Conservation (phyloP, 306 rosid genomes). For the Lotus japonicus region DNA sequence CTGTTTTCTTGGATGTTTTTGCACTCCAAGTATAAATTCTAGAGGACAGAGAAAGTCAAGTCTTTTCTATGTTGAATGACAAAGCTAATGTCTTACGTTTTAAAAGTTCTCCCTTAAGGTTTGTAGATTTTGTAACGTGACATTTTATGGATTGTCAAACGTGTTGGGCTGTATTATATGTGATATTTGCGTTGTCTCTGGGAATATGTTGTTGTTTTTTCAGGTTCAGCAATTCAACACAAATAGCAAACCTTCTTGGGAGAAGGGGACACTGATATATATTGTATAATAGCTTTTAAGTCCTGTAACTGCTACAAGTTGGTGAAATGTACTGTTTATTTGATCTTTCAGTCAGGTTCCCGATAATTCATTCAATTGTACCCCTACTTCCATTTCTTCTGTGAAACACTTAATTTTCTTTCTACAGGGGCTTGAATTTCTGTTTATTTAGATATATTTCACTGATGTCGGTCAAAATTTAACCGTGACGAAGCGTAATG, state of each 20-base stretch:
- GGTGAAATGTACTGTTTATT: constrained; percentile 18
- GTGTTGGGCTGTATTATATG: constrained; percentile 27
- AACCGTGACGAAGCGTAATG: not conserved
- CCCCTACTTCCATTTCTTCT: not conserved
- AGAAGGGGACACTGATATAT: not conserved
- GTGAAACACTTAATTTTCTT: not conserved
- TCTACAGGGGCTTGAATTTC: not conserved
- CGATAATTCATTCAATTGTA: constrained; percentile 10
- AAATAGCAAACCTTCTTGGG: constrained; percentile 24
- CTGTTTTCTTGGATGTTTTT: constrained; percentile 25
- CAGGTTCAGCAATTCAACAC: constrained; percentile 14
- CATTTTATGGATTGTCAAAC: constrained; percentile 27
- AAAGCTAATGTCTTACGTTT: constrained; percentile 28
- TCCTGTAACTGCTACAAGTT: constrained; percentile 10
- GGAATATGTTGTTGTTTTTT: constrained; percentile 23
- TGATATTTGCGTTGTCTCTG: constrained; percentile 24
- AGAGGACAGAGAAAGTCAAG: constrained; percentile 28
- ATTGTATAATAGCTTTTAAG: constrained; percentile 30
- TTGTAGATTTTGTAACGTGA: constrained; percentile 23
- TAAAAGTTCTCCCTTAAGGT: constrained; percentile 23
- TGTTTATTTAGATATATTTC: not conserved
- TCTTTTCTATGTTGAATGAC: constrained; percentile 28
- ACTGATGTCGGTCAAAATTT: not conserved
- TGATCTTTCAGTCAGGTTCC: not conserved
- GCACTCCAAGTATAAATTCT: constrained; percentile 16